Base-by-base conservation (phyloP, 164 flowering plant genomes). In the Saururus chinensis region DNA sequence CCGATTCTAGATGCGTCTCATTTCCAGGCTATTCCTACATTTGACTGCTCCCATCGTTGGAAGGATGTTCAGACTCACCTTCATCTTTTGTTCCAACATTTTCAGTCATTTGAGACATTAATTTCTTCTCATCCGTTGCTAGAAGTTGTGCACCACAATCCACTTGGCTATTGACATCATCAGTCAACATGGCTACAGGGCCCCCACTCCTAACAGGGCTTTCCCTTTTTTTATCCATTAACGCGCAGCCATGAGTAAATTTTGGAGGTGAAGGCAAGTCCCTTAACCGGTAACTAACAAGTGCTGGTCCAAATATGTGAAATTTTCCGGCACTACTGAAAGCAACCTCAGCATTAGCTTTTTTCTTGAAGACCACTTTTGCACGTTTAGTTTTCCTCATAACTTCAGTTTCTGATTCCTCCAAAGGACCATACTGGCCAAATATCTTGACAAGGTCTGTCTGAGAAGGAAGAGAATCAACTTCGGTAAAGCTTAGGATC, bases 241-340 rank as follows among this genome's bases (percentile, higher is more conserved):
- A 77, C 19, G 66, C 61, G 52, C 70, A 56, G 51, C 41, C 35
- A 8, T 76, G 59, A 40, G 81, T 57, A 59, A 72, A 54, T 71
- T 73, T 77, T 19, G 66, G 72, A 11, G 60, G 59, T 26, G 81
- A 56, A 23, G 77, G 42, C 37, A 69, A 59, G 71, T 78, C 76
- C 64, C 74, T 84, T 64, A 88, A 89, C 60, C 80, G 73, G 66
- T 88, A 88, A 66, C 88, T 84, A 51, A 82, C 75, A 62, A 84
- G 93, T 19, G 91, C 79, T 24, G 91, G 88, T n/a, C 96, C 96
- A 73, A 92, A 92, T 51, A 72, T 80, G 62, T 82, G 83, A 73
- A 75, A 88, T 66, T 80, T 88, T 40, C 90, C 91, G 19, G 98
- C 79, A 74, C 95, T 93, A 70, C 91, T 87, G 70, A 85, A 89